Percentiles rank a stretch among this genome's conserved stretches.
phyloP scores from a whole-genome alignment of 2,329 filamentous ascomycete species.

The Penicillium thymicola region DNA sequence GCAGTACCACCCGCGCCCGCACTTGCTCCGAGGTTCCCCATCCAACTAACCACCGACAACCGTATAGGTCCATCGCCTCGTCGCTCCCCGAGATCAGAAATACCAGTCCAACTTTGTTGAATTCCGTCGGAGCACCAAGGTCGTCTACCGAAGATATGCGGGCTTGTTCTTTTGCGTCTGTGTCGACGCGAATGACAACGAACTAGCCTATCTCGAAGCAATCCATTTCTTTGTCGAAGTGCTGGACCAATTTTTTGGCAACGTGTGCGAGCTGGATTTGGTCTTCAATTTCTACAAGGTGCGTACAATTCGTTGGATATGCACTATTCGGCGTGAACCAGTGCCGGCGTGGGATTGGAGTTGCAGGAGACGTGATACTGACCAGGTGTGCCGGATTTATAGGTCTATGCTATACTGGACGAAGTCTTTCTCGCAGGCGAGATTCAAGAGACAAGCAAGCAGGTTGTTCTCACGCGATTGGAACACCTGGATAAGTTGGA shows the following conservation, averaged over 20 bases:
- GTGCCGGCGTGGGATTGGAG: conserved; percentile 1
- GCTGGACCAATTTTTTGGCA: conserved; percentile 96
- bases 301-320: conserved; percentile 16
- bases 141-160: conserved; percentile 95
- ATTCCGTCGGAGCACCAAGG: conserved; percentile 68
- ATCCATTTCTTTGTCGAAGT: conserved; percentile 99
- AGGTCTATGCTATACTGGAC: conserved; percentile 96
- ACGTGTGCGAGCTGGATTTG: conserved; percentile 96
- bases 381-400: conserved; percentile 3
- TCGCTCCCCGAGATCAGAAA: conserved; percentile 96
- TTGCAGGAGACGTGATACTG: conserved; percentile 3
- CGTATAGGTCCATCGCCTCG: conserved; percentile 82
- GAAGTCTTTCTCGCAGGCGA: conserved; percentile 97
- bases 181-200: conserved; percentile 98
- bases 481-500: conserved; percentile 97
- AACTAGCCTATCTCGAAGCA: conserved; percentile 91
- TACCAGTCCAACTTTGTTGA: conserved; percentile 99
- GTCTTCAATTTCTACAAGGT: conserved; percentile 71
- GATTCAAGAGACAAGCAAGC: conserved; percentile 98
- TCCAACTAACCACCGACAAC: conserved; percentile 13
- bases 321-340: not conserved
- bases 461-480: conserved; percentile 88
- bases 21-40: not conserved
- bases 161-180: conserved; percentile 99
- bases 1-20: conserved; percentile 1